These are phyloP conservation scores for Fraxinus xanthoxyloides DNA, from an alignment of 305 asterid species.

Conservation along the genomic window DNA sequence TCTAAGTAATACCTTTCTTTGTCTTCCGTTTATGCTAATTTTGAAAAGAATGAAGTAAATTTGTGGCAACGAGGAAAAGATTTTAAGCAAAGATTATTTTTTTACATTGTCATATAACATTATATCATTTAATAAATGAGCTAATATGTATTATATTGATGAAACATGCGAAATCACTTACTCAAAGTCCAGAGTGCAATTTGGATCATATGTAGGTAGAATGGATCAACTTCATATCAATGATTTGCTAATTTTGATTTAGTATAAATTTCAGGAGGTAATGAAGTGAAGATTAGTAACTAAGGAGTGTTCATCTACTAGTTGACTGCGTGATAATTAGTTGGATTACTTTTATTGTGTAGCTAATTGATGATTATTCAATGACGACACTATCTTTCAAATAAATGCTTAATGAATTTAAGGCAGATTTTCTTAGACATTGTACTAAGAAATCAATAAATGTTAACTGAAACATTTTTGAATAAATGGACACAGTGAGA, in stretches of 20 bases:
- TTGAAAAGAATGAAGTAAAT: too few species aligned
- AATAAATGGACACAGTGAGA: neutral
- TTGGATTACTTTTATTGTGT: neutral
- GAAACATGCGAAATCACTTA: too few species aligned
- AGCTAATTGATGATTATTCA: conserved; percentile 8
- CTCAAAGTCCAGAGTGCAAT: too few species aligned
- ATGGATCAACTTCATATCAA: neutral
- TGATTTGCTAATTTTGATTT: neutral
- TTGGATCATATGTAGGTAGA: too few species aligned
- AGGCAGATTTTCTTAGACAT: neutral
- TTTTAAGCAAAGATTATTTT: too few species aligned
- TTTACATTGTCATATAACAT: too few species aligned
- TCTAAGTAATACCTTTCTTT: too few species aligned
- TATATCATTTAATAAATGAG: too few species aligned
- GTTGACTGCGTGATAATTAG: neutral
- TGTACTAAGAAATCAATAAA: neutral
- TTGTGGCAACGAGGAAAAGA: too few species aligned
- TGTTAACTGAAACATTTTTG: neutral
- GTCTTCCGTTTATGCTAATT: too few species aligned
- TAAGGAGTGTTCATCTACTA: neutral
- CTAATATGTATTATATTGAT: too few species aligned
- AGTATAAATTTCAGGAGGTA: neutral
- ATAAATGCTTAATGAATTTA: neutral
- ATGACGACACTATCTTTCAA: neutral
- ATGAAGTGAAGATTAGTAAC: neutral